Base-by-base conservation (phyloP, 2,329 filamentous ascomycete species). In the Penicillium sp. region DNA sequence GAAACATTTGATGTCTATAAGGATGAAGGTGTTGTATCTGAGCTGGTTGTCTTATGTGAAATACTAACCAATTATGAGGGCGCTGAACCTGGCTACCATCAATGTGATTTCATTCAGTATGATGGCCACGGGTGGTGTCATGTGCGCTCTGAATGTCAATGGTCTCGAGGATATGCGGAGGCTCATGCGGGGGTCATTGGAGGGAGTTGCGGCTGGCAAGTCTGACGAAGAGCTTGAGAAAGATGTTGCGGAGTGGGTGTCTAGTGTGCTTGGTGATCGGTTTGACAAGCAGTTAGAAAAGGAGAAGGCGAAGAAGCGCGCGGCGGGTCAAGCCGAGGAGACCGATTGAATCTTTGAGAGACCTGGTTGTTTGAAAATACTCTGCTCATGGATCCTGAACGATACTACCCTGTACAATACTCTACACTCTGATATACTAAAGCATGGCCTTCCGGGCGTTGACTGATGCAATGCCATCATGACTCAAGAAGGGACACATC, bases 71-170 rank as follows among this genome's bases (percentile, higher is more conserved):
- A n/a, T n/a, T n/a, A n/a, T n/a, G n/a, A n/a, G n/a, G 75, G 94
- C 94, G 0, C 80, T 99, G 22, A 90, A 88, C 50, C 80, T 97
- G 37, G 95, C 94, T 0, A 96, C 93, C 0, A 83, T 97, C 66
- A 96, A 96, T 68, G 91, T 95, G 13, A 70, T 87, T 35, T 90
- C 88, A 67, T 85, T 95, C 51, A 88, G 83, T 0, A 86, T 96
- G 73, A 86, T 96, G 83, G 77, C 84, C 9, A 82, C 85, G 0
- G 95, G 94, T 3, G 92, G 89, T 0, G 75, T 88, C 11, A 81
- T 91, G 61, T 96, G 89, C 83, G 87, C 86, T 0, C 85, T 95
- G 60, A 89, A 97, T 73, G 85, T 98, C 37, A 87, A 87, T 70
- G 82, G 81, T 47, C 54, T 92, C 41, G 85, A 86, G 4, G 90